Base-by-base conservation (phyloP, 148 eudicot species). In the Fallopia convolvulus region DNA sequence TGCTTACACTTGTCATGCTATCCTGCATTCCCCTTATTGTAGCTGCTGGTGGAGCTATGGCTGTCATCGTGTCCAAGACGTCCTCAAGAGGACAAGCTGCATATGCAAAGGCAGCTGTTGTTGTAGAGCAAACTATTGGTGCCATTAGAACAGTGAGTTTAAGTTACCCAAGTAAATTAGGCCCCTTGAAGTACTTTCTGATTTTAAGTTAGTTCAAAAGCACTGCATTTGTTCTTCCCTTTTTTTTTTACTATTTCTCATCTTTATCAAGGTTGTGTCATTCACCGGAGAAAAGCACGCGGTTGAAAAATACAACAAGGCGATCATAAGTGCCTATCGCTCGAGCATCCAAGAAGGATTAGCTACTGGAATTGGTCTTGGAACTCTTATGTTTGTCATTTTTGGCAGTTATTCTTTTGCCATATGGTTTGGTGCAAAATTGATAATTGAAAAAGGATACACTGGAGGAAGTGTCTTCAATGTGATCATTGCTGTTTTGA, bases 281-380 rank as follows among this genome's bases (percentile, higher is more conserved):
- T 91, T 89, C 74, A 89, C 90, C 0, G 89, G 92, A 52, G 96
- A 91, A 82, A 89, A 83, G 76, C 80, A 80, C 47, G 92, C 91
- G 36, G 81, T 88, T 72, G 78, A 77, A 46, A 77, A 82, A 44
- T 91, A 85, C 81, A 79, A 82, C 21, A 84, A 81, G 75, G 81
- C 86, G n/a, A 81, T 91, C 32, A 52, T 14, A 17, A 66, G 74
- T 10, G 89, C 91, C 42, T 91, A 89, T 41, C 81, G 61, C 23
- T 82, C 87, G 6, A 85, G 85, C 41, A 81, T 86, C 74, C 56
- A 72, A 0, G 88, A 84, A 87, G 92, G 91, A n/a, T 50, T 89
- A 70, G 81, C 83, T 49, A 50, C 87, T 11, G 92, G 92, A 40
- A 13, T 81, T 13, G 96, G 92, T 60, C 39, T 82, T 23, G 92